Evolutionary conservation across 768 basidiomycete genomes (phyloP), one percentile per base, ranked within the genome.

Genomic region (Rhodotorula graminis): DNA sequence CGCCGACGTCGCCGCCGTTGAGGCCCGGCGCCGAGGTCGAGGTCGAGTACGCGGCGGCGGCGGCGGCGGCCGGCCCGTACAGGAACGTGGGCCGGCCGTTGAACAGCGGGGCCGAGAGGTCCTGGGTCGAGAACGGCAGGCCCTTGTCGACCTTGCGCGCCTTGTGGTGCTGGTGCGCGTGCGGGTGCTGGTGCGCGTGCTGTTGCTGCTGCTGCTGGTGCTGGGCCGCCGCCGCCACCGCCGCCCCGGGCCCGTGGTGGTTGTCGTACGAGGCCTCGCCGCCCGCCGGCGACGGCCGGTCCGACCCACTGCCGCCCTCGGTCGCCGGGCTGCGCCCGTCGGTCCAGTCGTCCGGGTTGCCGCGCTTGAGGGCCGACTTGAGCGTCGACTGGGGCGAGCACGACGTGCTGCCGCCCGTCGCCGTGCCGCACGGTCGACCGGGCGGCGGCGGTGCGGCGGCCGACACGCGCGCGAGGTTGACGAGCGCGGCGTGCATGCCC

Each of bases 81-180:
- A 59, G 49, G 64, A 75, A 72, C 37, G 74, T 76, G 23, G 65
- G 52, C 4, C 69, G 52, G 8, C 71, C 71, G 52, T 67, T 67
- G 63, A 76, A 76, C 0, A 68, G 72, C 29, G 52, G n/a, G 5
- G 37, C 2, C 47, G 52, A 56, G 29, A 76, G 65, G 33, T 76
- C 74, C 23, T 44, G 25, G n/a, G 74, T 76, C 59, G 71, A 70
- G n/a, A 71, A 59, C 6, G 74, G 74, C 33, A 42, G 46, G 19
- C 10, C 60, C 25, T 9, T 18, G 11, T 25, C 46, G 7, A 56
- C 19, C 40, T 37, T 59, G 52, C 73, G n/a, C 27, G 46, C n/a
- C 59, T 40, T 68, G 44, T 46, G 44, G 8, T 46, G 44, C 44
- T 46, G 66, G 60, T 25, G 29, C 2, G n/a, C n/a, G n/a, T n/a